phyloP scores from a whole-genome alignment of 768 basidiomycete genomes.

The Terana coerulea region DNA sequence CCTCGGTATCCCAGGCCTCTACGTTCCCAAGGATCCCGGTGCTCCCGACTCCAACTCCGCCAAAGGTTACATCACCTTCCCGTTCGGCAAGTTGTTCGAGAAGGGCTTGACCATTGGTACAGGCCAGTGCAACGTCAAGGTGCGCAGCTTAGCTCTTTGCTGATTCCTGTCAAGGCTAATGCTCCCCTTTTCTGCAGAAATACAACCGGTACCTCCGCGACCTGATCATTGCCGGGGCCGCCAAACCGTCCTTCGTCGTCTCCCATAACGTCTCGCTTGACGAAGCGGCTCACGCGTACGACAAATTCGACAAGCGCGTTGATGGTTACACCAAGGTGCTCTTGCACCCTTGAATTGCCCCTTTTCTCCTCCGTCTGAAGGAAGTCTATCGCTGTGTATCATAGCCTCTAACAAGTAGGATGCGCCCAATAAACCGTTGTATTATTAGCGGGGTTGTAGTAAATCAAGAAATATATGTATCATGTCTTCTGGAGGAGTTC shows the following conservation, averaged over 20 bases:
- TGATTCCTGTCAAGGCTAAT: not conserved
- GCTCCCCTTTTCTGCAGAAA: constrained; percentile 25
- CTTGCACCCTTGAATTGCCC: constrained; percentile 38
- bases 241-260: constrained; percentile 52
- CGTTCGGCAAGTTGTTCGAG: constrained; percentile 51
- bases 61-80: constrained; percentile 50
- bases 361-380: not conserved
- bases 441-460: not conserved
- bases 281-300: constrained; percentile 46
- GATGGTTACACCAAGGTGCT: constrained; percentile 54
- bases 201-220: constrained; percentile 54
- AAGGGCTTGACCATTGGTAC: constrained; percentile 52
- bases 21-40: constrained; percentile 54
- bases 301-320: constrained; percentile 49
- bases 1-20: constrained; percentile 54
- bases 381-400: no score
- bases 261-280: constrained; percentile 50
- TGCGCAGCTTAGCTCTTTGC: constrained; percentile 12
- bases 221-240: constrained; percentile 48
- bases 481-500: no score
- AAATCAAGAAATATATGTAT: not conserved
- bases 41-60: constrained; percentile 49
- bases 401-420: no score
- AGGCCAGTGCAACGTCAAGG: constrained; percentile 56
- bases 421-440: no score